Evolutionary conservation across 352 stramenopile species (phyloP).

Genomic region (Phytophthora ohioensis): DNA sequence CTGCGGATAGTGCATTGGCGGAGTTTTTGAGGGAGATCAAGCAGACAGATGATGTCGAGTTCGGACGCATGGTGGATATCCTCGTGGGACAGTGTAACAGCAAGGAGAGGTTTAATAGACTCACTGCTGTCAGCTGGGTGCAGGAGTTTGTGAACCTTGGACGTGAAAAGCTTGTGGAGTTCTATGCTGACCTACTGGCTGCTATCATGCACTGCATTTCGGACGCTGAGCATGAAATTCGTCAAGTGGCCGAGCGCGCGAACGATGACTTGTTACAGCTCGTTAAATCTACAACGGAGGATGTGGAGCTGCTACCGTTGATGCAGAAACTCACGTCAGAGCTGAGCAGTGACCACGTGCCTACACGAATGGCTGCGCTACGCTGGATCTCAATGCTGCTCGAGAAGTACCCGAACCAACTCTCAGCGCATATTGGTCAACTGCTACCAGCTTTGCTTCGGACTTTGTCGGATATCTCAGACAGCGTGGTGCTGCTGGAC

Average conservation of each 20-base stretch:
- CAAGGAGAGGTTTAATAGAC: constrained; percentile 96
- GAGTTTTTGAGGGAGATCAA: constrained; percentile 98
- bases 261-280: constrained; percentile 97
- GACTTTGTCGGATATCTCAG: constrained; percentile 95
- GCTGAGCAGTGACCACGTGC: constrained; percentile 96
- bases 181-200: constrained; percentile 96
- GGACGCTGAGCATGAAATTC: constrained; percentile 97
- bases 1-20: constrained; percentile 93
- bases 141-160: constrained; percentile 98
- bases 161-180: constrained; percentile 94
- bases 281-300: constrained; percentile 91
- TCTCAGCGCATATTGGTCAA: constrained; percentile 92
- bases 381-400: constrained; percentile 99
- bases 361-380: constrained; percentile 95
- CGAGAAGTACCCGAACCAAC: constrained; percentile 95
- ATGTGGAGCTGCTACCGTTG: constrained; percentile 93
- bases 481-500: constrained; percentile 97
- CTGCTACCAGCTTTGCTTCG: constrained; percentile 96
- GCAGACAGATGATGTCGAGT: constrained; percentile 96
- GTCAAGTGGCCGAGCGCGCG: constrained; percentile 95
- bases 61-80: constrained; percentile 98
- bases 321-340: constrained; percentile 96
- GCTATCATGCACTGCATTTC: constrained; percentile 99
- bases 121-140: constrained; percentile 98
- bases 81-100: constrained; percentile 97